Conservation (phyloP, 768 basidiomycete species). For the Strobilomyces echinocephalus region DNA sequence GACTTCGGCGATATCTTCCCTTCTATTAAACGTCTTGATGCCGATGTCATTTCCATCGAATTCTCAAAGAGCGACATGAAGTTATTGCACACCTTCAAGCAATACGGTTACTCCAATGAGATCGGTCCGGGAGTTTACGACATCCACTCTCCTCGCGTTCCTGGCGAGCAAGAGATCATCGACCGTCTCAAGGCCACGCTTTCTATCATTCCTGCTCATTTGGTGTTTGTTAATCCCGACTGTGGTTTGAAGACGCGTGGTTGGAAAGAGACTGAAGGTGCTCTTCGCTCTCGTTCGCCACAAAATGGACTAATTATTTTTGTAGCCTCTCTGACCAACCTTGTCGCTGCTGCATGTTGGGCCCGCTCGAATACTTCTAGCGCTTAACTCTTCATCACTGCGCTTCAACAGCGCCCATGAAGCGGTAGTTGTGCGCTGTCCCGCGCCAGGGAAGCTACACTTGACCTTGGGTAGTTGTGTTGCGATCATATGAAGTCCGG, state of each 20-base stretch:
- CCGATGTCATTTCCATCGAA: slow-evolving; percentile 98
- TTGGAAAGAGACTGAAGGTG: slow-evolving; percentile 94
- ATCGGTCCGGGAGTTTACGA: slow-evolving; percentile 99
- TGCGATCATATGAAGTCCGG: slow-evolving; percentile 27
- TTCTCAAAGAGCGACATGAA: slow-evolving; percentile 99
- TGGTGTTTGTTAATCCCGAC: slow-evolving; percentile 94
- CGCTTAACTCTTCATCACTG: slow-evolving; percentile 53
- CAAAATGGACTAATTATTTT: slow-evolving; percentile 8
- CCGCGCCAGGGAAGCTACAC: slow-evolving; percentile 29
- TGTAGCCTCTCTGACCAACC: slow-evolving; percentile 70
- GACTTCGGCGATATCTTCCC: slow-evolving; percentile 99
- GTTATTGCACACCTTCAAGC: slow-evolving; percentile 90
- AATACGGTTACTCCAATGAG: slow-evolving; percentile 92
- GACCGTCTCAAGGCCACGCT: slow-evolving; percentile 86
- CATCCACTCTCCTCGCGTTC: slow-evolving; percentile 99
- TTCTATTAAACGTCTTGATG: slow-evolving; percentile 93
- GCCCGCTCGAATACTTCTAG: slow-evolving; percentile 78
- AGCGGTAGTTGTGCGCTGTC: slow-evolving; percentile 54
- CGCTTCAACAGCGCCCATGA: slow-evolving; percentile 92
- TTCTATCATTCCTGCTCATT: slow-evolving; percentile 69
- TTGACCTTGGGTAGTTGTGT: slow-evolving; percentile 56
- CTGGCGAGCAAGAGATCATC: slow-evolving; percentile 88
- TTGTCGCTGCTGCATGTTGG: slow-evolving; percentile 91
- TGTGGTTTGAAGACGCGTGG: slow-evolving; percentile 98
- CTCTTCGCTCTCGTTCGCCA: not conserved